These are phyloP conservation scores for Rhodotorula sphaerocarpa DNA, from an alignment of 768 basidiomycete genomes.

Conservation along the genomic window DNA sequence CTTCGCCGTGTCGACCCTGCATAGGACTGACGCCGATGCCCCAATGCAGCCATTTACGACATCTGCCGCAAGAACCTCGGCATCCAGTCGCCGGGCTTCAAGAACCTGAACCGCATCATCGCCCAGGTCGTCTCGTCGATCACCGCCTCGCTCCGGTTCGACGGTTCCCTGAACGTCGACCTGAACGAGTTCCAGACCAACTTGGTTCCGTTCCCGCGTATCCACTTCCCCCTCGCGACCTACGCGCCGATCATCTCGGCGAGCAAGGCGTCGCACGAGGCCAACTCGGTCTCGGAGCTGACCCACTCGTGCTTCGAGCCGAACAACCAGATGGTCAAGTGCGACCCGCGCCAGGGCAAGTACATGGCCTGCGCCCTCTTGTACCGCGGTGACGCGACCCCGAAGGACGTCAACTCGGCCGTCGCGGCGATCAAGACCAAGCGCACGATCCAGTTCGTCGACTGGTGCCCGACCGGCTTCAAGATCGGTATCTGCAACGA, in stretches of 20 bases:
- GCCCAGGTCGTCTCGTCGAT: slow-evolving; percentile 98
- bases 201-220: slow-evolving; percentile 72
- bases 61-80: slow-evolving; percentile 95
- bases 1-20: background rate
- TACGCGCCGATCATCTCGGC: slow-evolving; percentile 86
- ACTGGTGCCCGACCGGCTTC: slow-evolving; percentile 98
- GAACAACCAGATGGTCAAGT: slow-evolving; percentile 93
- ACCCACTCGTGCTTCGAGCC: slow-evolving; percentile 95
- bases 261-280: slow-evolving; percentile 91
- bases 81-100: slow-evolving; percentile 75
- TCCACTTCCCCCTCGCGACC: slow-evolving; percentile 95
- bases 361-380: slow-evolving; percentile 56
- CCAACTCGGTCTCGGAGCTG: slow-evolving; percentile 96
- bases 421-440: slow-evolving; percentile 93
- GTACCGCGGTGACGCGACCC: slow-evolving; percentile 36
- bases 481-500: slow-evolving; percentile 99
- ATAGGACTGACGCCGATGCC: no score
- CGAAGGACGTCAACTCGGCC: slow-evolving; percentile 73
- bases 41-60: slow-evolving; percentile 78
- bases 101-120: slow-evolving; percentile 90
- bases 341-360: slow-evolving; percentile 95
- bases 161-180: slow-evolving; percentile 94
- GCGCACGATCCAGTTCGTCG: slow-evolving; percentile 94
- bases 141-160: slow-evolving; percentile 93
- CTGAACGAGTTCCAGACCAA: slow-evolving; percentile 98